Evolutionary conservation across 139 green algal genomes (phyloP), one percentile per base, ranked within the genome.

Genomic region (Nannochloris sp.): DNA sequence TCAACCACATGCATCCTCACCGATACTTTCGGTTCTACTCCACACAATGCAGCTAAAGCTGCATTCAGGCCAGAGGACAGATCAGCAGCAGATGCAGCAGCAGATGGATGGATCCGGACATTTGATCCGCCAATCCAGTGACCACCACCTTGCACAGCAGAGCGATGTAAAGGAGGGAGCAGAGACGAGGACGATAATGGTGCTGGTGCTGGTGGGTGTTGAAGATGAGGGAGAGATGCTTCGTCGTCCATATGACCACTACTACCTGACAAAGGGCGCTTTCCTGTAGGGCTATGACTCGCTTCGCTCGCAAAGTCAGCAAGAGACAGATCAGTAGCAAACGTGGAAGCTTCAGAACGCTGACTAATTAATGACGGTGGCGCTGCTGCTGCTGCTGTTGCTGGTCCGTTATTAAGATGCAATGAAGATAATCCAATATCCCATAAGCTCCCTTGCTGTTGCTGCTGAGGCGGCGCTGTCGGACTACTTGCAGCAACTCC

Each of bases 41-140:
- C 88, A 10, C 80, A 60, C 45, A 92, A 67, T 4, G 72, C 81
- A 2, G 73, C 84, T 58, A 87, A 44, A 4, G 82, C 80, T 4
- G 57, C 39, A 24, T 82, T 67, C 51, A 90, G 72, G 12, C 67
- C 66, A 44, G 59, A 73, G 37, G 35, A 32, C 27, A 59, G 7
- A 12, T 9, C 42, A 54, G 1, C 53, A 38, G 44, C 19, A 10
- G 24, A 10, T 45, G 37, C 35, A 46, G 24, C 13, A 34, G 13
- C 42, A 63, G 45, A 25, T 15, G 24, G 19, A 30, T 34, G 60
- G 19, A 6, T 6, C 5, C 10, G n/a, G 30, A 51, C 30, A 30
- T 42, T 6, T 59, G 38, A 30, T 32, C 60, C 64, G 19, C 61
- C 65, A 34, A 75, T 79, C 68, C 72, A 79, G 2, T 68, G 72